Percentiles rank a stretch among this genome's conserved stretches.
Conservation (phyloP, 805 yeast genomes). For the Candida vartiovaarae region DNA sequence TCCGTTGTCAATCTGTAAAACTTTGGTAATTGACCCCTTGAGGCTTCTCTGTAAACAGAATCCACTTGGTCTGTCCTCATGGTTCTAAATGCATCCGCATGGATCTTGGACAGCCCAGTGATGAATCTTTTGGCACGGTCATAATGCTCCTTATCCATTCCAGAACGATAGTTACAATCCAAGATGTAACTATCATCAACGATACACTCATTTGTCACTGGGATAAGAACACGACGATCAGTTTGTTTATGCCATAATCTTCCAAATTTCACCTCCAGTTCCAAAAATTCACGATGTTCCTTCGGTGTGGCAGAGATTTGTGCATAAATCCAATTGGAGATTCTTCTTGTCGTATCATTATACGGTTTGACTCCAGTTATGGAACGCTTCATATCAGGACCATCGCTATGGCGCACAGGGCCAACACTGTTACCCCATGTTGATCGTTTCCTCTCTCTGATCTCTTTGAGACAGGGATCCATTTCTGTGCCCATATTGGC, state of each 20-base stretch:
- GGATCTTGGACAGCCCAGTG: constrained; percentile 43
- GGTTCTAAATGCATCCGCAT: constrained; percentile 48
- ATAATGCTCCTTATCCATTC: constrained; percentile 57
- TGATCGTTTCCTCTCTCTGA: constrained; percentile 9
- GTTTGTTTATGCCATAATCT: constrained; percentile 55
- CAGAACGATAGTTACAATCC: constrained; percentile 55
- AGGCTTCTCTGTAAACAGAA: constrained; percentile 52
- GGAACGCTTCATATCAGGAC: constrained; percentile 21
- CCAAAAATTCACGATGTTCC: constrained; percentile 46
- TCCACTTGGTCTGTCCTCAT: constrained; percentile 61
- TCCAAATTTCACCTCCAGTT: constrained; percentile 72
- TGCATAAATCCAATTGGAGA: constrained; percentile 87
- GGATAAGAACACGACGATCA: constrained; percentile 56
- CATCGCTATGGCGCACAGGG: background rate
- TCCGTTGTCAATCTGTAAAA: constrained; percentile 63
- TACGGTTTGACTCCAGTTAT: constrained; percentile 72
- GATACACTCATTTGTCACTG: constrained; percentile 63
- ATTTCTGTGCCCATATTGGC: constrained; percentile 82
- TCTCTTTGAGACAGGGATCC: constrained; percentile 41
- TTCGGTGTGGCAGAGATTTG: constrained; percentile 61
- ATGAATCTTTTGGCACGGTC: constrained; percentile 49
- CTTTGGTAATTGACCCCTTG: constrained; percentile 58
- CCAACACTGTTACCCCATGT: constrained; percentile 1
- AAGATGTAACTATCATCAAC: constrained; percentile 42
- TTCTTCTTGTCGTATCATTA: constrained; percentile 72